phyloP scores from a whole-genome alignment of 2,329 filamentous ascomycete species.

The Gremmenia infestans region DNA sequence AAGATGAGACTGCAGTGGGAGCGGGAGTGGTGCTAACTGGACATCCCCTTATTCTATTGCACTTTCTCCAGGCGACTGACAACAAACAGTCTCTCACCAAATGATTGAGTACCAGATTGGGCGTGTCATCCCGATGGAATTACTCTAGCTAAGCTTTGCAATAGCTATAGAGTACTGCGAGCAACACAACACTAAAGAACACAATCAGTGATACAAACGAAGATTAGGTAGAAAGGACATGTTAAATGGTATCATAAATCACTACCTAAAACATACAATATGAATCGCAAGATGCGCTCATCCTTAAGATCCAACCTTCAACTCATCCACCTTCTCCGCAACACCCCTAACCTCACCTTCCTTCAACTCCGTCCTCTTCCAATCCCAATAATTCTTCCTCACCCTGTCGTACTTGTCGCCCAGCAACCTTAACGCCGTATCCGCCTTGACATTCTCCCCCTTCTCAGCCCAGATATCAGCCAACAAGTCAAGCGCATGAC shows the following conservation, averaged over 20 bases:
- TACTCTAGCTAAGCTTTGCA: too few species aligned
- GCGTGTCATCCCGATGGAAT: too few species aligned
- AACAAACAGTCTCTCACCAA: too few species aligned
- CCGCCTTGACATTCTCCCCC: constrained; percentile 58
- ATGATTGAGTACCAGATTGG: too few species aligned
- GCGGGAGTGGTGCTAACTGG: too few species aligned
- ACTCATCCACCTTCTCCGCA: background rate
- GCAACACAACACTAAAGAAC: too few species aligned
- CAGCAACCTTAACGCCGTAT: constrained; percentile 65
- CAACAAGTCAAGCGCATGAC: constrained; percentile 65
- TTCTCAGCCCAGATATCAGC: constrained; percentile 58
- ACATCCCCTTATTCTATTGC: too few species aligned
- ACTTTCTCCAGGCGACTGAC: too few species aligned
- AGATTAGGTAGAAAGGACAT: too few species aligned
- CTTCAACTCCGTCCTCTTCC: constrained; percentile 41
- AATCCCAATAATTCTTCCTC: constrained; percentile 88
- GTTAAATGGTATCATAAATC: background rate
- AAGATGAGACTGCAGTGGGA: background rate
- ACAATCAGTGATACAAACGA: too few species aligned
- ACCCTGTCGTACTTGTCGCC: constrained; percentile 88
- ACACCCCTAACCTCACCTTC: background rate
- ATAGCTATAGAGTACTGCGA: too few species aligned
- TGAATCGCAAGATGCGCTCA: background rate
- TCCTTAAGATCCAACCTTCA: background rate
- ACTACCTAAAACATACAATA: too few species aligned